A percentile compares a stretch with the other conserved stretches of the same genome.
Evolutionary conservation across 1,139 yeast genomes (phyloP).

Genomic region (Geotrichum macrosporum): DNA sequence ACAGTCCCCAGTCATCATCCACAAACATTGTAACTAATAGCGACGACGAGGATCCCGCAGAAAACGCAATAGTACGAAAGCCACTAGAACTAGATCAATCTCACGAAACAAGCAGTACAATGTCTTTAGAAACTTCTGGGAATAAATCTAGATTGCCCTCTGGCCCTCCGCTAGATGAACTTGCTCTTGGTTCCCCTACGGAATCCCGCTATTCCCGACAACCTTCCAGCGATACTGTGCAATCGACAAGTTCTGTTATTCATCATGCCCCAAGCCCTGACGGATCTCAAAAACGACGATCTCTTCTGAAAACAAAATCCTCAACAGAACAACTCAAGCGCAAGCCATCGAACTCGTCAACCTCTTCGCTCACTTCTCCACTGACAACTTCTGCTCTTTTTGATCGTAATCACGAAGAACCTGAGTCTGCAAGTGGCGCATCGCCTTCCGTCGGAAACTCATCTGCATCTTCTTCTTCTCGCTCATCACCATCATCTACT

Average conservation of each 20-base stretch:
- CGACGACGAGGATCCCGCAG: slow-evolving; percentile 7
- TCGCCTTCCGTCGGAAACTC: slow-evolving; percentile 1
- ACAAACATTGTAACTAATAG: slow-evolving; percentile 9
- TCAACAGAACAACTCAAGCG: slow-evolving; percentile 9
- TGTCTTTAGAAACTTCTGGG: neutral
- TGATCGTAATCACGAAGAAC: too few relatives aligned
- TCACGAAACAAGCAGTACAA: neutral
- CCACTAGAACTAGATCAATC: neutral
- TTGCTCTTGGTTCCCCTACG: too few relatives aligned
- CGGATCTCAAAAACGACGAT: slow-evolving; percentile 8
- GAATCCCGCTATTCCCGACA: slow-evolving; percentile 1
- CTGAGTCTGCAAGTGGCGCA: too few relatives aligned
- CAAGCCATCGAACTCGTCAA: slow-evolving; percentile 2
- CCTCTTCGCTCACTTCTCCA: neutral
- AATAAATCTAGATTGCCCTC: neutral
- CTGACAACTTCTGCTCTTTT: neutral
- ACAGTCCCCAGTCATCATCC: slow-evolving; percentile 8
- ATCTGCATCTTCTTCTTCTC: slow-evolving; percentile 2
- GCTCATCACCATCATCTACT: slow-evolving; percentile 5
- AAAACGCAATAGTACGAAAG: neutral
- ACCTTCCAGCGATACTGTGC: slow-evolving; percentile 5
- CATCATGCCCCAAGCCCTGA: slow-evolving; percentile 6
- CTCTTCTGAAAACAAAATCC: slow-evolving; percentile 8
- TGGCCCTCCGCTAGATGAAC: too few relatives aligned
- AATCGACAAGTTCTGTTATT: slow-evolving; percentile 7